phyloP scores from a whole-genome alignment of 495 filamentous ascomycete species.

The Lentithecium fluviatile region DNA sequence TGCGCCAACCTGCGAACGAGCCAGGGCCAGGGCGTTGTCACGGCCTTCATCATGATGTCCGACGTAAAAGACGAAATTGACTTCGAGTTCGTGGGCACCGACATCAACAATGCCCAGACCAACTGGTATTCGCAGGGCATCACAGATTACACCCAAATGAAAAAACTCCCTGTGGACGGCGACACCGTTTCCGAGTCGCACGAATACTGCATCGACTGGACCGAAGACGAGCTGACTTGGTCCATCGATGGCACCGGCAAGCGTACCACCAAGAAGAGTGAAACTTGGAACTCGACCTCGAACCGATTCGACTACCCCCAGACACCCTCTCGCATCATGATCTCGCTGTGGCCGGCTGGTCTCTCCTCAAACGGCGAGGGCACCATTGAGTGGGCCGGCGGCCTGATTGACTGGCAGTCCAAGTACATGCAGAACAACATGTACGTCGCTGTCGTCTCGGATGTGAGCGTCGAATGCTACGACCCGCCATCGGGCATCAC shows the following conservation, averaged over 20 bases:
- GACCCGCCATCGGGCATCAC: slow-evolving; percentile 64
- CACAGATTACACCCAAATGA: slow-evolving; percentile 71
- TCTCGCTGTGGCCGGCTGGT: slow-evolving; percentile 96
- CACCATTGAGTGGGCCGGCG: slow-evolving; percentile 90
- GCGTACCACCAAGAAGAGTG: slow-evolving; percentile 46
- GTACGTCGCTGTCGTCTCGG: slow-evolving; percentile 79
- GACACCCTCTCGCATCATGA: slow-evolving; percentile 86
- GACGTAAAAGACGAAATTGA: slow-evolving; percentile 99
- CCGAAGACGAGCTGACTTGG: slow-evolving; percentile 81
- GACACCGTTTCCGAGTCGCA: slow-evolving; percentile 80
- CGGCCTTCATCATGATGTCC: slow-evolving; percentile 89
- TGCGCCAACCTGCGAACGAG: slow-evolving; percentile 83
- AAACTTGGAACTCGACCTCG: slow-evolving; percentile 80
- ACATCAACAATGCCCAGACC: slow-evolving; percentile 75
- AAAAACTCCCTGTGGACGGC: slow-evolving; percentile 62
- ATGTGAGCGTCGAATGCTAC: slow-evolving; percentile 83
- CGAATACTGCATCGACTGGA: slow-evolving; percentile 92
- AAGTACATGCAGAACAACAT: slow-evolving; percentile 82
- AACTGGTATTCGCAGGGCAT: slow-evolving; percentile 98
- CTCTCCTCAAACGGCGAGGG: slow-evolving; percentile 73
- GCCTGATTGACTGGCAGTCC: slow-evolving; percentile 81
- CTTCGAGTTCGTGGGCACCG: slow-evolving; percentile 86
- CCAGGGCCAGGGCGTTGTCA: slow-evolving; percentile 82
- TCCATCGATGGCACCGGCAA: slow-evolving; percentile 74
- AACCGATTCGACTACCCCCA: slow-evolving; percentile 89